These are phyloP conservation scores for Datura wrightii DNA, from an alignment of 257 asterid species.

Conservation along the genomic window DNA sequence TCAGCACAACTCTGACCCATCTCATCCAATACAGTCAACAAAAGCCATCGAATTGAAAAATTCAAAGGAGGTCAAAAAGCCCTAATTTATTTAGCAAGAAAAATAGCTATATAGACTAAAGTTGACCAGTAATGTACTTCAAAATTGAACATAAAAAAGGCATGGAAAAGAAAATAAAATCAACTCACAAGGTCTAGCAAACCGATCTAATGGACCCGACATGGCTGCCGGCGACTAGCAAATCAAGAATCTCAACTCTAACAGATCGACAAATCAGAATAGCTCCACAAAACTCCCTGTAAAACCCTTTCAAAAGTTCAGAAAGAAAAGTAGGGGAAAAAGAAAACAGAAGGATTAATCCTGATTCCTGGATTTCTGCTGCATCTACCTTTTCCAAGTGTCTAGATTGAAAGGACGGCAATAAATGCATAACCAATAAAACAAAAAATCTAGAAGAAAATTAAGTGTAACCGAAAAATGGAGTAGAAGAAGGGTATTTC, in stretches of 20 bases:
- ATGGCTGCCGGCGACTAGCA: constrained; percentile 42
- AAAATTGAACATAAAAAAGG: not conserved
- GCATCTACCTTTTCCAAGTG: not conserved
- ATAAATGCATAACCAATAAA: constrained; percentile 42
- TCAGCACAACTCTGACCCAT: not conserved
- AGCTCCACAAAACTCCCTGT: not conserved
- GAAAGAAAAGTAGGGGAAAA: not conserved
- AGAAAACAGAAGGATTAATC: not conserved
- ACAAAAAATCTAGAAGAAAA: not conserved
- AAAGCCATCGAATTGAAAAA: constrained; percentile 6
- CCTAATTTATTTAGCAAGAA: constrained; percentile 17
- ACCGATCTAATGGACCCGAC: constrained; percentile 96
- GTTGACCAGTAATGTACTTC: not conserved
- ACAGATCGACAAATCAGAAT: not conserved
- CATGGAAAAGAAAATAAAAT: not conserved
- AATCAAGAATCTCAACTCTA: constrained; percentile 39
- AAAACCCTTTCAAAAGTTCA: not conserved
- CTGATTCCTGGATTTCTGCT: not conserved
- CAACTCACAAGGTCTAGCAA: constrained; percentile 87
- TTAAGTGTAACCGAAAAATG: constrained; percentile 36
- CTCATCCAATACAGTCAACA: not conserved
- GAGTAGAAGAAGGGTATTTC: not conserved
- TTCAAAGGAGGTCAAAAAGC: constrained; percentile 1
- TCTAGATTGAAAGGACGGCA: constrained; percentile 43
- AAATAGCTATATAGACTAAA: not conserved